Percentiles rank a stretch among this genome's conserved stretches.
phyloP scores from a whole-genome alignment of 495 filamentous ascomycete species.

The Xylaria intraflava region DNA sequence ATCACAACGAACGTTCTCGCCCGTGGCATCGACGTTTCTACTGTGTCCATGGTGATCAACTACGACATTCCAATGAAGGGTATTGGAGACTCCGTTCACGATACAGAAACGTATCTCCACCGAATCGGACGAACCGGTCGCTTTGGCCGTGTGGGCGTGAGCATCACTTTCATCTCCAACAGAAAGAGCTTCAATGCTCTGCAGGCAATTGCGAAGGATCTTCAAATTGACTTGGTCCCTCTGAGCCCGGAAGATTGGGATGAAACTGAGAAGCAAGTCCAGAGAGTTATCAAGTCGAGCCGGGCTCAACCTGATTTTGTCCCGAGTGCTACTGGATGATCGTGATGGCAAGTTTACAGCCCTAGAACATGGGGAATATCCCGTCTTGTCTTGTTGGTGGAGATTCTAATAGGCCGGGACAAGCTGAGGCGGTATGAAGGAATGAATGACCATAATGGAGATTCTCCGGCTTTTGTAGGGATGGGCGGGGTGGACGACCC shows the following conservation, averaged over 20 bases:
- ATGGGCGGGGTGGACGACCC: not conserved
- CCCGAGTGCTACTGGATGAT: conserved; percentile 26
- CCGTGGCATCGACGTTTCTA: conserved; percentile 93
- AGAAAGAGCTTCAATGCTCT: conserved; percentile 68
- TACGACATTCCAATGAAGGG: conserved; percentile 70
- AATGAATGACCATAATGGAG: conserved; percentile 13
- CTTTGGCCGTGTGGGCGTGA: conserved; percentile 95
- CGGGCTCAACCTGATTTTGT: conserved; percentile 58
- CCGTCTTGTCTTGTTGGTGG: not conserved
- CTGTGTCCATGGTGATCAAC: conserved; percentile 96
- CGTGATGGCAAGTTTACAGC: not conserved
- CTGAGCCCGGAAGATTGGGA: conserved; percentile 71
- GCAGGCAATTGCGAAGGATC: conserved; percentile 67
- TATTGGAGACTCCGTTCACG: conserved; percentile 47
- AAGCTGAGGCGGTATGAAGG: conserved; percentile 4
- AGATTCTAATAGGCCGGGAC: not conserved
- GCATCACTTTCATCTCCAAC: conserved; percentile 85
- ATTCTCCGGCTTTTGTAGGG: not conserved
- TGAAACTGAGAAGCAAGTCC: conserved; percentile 69
- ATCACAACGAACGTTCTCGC: conserved; percentile 97
- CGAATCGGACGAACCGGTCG: conserved; percentile 95
- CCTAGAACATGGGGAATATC: not conserved
- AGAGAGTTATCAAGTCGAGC: conserved; percentile 74
- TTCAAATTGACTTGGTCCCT: conserved; percentile 45
- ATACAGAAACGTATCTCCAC: conserved; percentile 94